Conservation (phyloP, 1,284 basidiomycete species). For the Puccinia hordei region DNA sequence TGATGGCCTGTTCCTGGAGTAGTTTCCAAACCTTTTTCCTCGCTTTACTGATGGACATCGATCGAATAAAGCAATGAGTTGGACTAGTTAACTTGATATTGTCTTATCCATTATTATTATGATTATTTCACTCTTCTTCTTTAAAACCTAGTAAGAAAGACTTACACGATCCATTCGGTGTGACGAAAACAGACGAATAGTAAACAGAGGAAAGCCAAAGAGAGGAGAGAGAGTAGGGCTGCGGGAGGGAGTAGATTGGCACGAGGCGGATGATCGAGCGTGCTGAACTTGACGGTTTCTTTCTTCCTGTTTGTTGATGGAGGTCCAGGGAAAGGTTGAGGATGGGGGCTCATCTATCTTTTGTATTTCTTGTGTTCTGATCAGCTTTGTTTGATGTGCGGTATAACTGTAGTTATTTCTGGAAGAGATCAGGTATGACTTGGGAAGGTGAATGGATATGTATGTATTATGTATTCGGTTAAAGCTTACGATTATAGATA, state of each 20-base stretch:
- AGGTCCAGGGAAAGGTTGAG: background rate
- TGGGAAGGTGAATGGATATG: no score
- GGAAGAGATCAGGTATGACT: no score
- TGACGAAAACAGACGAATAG: constrained; percentile 34
- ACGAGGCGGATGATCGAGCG: constrained; percentile 21
- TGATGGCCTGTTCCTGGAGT: background rate
- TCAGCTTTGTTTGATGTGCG: no score
- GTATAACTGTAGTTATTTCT: no score
- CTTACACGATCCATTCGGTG: constrained; percentile 29
- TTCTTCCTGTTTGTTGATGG: constrained; percentile 7
- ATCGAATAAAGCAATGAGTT: background rate
- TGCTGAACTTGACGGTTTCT: constrained; percentile 37
- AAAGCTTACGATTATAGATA: no score
- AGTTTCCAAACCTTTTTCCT: background rate
- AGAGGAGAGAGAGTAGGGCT: constrained; percentile 24
- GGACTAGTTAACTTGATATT: background rate
- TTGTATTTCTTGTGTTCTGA: background rate
- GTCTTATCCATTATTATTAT: background rate
- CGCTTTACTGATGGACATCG: background rate
- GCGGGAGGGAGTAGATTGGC: constrained; percentile 18
- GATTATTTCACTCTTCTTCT: background rate
- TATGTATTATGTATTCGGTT: no score
- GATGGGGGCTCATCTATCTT: constrained; percentile 4
- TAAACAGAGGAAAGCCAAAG: constrained; percentile 22
- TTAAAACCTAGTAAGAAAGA: background rate